These are phyloP conservation scores for Meredithiella fracta DNA, from an alignment of 2,329 filamentous ascomycete genomes.

Conservation along the genomic window DNA sequence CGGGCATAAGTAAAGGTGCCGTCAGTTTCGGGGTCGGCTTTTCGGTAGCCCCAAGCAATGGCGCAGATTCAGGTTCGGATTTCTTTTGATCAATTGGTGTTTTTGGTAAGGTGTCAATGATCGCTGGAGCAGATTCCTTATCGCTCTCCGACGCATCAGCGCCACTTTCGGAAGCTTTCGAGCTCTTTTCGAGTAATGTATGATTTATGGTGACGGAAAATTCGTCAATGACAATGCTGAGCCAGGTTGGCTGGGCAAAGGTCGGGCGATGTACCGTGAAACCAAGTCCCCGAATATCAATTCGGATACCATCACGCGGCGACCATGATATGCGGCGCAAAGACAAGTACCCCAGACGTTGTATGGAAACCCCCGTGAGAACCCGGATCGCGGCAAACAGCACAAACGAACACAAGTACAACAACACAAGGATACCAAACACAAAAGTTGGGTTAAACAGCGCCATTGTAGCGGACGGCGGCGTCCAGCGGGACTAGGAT, in stretches of 20 bases:
- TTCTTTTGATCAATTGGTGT: background rate
- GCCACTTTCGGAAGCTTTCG: slow-evolving; percentile 18
- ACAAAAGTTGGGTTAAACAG: slow-evolving; percentile 64
- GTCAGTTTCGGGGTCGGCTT: background rate
- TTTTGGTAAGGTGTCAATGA: background rate
- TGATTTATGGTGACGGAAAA: slow-evolving; percentile 71
- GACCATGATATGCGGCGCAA: slow-evolving; percentile 81
- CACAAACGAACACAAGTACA: slow-evolving; percentile 84
- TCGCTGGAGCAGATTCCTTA: background rate
- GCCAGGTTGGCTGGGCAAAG: slow-evolving; percentile 92
- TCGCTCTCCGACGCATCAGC: slow-evolving; percentile 8
- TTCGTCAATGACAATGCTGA: slow-evolving; percentile 78
- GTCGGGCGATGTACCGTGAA: slow-evolving; percentile 83
- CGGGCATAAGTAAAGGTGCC: slow-evolving; percentile 11
- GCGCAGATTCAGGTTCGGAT: background rate
- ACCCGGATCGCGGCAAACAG: slow-evolving; percentile 86
- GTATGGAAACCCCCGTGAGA: slow-evolving; percentile 84
- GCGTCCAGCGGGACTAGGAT: background rate
- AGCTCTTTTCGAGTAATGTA: slow-evolving; percentile 33
- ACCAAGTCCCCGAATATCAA: slow-evolving; percentile 79
- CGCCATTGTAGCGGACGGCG: slow-evolving; percentile 32
- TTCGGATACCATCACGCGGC: slow-evolving; percentile 69
- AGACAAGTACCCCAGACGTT: slow-evolving; percentile 84
- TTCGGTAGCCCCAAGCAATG: background rate
- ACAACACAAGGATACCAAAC: slow-evolving; percentile 66